Percentiles rank a stretch among this genome's conserved stretches.
These are phyloP conservation scores for Diplodia intermedia DNA, from an alignment of 2,329 filamentous ascomycete genomes.

Conservation along the genomic window DNA sequence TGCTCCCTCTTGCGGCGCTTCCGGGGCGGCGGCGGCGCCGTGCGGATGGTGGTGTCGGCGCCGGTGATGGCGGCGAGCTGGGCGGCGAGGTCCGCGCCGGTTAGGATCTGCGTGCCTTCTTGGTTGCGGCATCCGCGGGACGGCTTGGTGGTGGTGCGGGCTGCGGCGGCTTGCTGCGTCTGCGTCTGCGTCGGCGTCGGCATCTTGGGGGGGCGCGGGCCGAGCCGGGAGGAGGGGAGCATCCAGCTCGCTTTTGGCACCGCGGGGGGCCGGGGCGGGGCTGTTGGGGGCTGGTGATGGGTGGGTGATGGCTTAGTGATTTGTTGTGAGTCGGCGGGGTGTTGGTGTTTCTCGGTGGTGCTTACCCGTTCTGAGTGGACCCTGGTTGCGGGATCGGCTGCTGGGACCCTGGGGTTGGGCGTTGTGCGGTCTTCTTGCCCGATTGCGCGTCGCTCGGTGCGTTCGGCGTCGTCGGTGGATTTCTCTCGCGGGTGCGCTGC, in stretches of 20 bases:
- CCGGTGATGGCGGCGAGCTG: not conserved
- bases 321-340: too few species aligned
- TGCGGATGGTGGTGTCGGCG: not conserved
- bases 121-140: too few species aligned
- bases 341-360: not conserved
- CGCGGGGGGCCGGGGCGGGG: not conserved
- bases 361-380: not conserved
- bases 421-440: not conserved
- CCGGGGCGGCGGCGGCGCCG: not conserved
- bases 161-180: too few species aligned
- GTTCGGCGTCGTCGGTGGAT: not conserved
- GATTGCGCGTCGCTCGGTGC: not conserved
- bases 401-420: not conserved
- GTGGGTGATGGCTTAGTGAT: not conserved
- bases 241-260: not conserved
- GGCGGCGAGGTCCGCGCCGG: not conserved
- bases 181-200: too few species aligned
- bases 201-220: not conserved
- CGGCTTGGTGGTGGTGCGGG: not conserved
- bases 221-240: not conserved
- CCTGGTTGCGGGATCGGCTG: not conserved
- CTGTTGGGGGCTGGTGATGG: not conserved
- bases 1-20: too few species aligned
- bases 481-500: not conserved
- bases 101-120: not conserved